A percentile compares a stretch with the other conserved stretches of the same genome.
Conservation (phyloP, 345 rosid species). For the Citrus hindsii region DNA sequence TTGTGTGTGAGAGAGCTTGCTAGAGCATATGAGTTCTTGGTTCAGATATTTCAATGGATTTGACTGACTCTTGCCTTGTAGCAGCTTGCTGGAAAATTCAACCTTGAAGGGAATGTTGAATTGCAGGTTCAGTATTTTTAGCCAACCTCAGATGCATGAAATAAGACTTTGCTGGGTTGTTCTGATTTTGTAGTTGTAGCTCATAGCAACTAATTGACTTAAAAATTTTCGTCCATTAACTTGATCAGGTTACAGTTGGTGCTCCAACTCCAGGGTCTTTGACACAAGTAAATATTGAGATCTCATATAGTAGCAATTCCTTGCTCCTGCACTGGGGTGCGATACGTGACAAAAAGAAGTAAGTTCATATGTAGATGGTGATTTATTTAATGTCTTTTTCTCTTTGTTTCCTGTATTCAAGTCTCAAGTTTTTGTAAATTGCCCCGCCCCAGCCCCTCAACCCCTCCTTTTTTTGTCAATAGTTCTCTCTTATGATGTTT, state of each 20-base stretch:
- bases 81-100: conserved; percentile 72
- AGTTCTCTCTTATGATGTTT: not conserved
- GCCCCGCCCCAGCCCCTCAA: not conserved
- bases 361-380: conserved; percentile 29
- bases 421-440: not conserved
- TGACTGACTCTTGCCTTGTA: conserved; percentile 29
- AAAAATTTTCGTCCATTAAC: conserved; percentile 14
- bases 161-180: conserved; percentile 1
- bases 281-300: conserved; percentile 54
- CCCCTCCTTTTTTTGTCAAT: not conserved
- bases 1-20: not conserved
- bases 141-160: conserved; percentile 5
- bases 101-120: conserved; percentile 71
- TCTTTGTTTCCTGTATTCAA: not conserved
- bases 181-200: not conserved
- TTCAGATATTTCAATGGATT: conserved; percentile 13
- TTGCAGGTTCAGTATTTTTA: conserved; percentile 54
- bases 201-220: conserved; percentile 11
- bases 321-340: conserved; percentile 94
- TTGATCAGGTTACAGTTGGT: conserved; percentile 63
- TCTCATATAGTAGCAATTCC: conserved; percentile 53
- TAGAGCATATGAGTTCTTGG: not conserved
- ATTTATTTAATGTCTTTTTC: conserved; percentile 4
- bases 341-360: conserved; percentile 65
- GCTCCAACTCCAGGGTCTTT: conserved; percentile 35